Conservation (phyloP, 441 rosid species). For the Melastoma candidum region DNA sequence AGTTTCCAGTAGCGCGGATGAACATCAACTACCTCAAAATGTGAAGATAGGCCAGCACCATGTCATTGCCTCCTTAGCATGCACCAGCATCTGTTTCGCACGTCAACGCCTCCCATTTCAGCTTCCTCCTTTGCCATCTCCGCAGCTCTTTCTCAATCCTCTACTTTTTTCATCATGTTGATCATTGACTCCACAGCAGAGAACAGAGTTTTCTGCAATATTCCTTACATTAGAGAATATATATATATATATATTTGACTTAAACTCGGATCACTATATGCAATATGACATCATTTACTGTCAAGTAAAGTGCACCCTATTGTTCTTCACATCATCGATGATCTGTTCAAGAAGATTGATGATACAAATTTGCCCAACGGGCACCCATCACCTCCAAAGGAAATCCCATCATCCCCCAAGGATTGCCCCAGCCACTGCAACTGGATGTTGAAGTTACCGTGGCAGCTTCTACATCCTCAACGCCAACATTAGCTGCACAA, state of each 20-base stretch:
- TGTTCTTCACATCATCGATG: slow-evolving; percentile 66
- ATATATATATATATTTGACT: not conserved
- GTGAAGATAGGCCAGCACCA: slow-evolving; percentile 28
- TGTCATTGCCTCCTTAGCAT: slow-evolving; percentile 69
- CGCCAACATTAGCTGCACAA: slow-evolving; percentile 7
- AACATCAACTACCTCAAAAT: too few species aligned
- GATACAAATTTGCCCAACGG: slow-evolving; percentile 28
- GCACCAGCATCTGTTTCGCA: slow-evolving; percentile 38
- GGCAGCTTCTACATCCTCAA: slow-evolving; percentile 20
- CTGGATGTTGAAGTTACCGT: slow-evolving; percentile 12
- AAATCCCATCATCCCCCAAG: slow-evolving; percentile 18
- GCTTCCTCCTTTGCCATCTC: slow-evolving; percentile 69
- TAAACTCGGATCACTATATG: not conserved
- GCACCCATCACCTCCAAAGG: slow-evolving; percentile 19
- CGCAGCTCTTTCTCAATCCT: slow-evolving; percentile 53
- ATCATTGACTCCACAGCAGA: slow-evolving; percentile 64
- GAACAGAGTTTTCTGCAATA: slow-evolving; percentile 64
- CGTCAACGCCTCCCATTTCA: slow-evolving; percentile 46
- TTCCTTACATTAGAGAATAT: slow-evolving; percentile 2
- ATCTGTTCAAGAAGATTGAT: slow-evolving; percentile 47
- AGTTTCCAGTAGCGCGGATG: not conserved
- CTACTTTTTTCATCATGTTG: slow-evolving; percentile 63
- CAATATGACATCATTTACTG: not conserved
- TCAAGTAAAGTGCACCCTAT: slow-evolving; percentile 42
- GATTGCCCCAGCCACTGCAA: slow-evolving; percentile 14